Base-by-base conservation (phyloP, 2,329 filamentous ascomycete genomes). In the Pseudogymnoascus sp. region DNA sequence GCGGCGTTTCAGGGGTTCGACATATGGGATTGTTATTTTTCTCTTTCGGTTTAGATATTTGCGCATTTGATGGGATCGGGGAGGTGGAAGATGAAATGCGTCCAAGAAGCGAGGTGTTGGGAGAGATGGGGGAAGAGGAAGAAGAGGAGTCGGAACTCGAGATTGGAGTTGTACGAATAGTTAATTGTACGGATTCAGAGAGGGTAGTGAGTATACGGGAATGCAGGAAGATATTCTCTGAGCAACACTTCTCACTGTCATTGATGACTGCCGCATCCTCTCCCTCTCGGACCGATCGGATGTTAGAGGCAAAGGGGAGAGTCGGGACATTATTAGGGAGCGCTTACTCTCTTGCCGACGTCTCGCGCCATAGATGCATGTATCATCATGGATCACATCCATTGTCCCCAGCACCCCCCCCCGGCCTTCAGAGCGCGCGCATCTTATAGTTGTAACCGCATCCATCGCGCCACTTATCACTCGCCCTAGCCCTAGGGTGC, bases 21-120 rank as follows among this genome's bases (percentile, higher is more conserved):
- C 49, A 55, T 19, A 52, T 55, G 49, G 49, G 49, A 55, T 55
- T 35, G 49, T 21, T 55, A 55, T 33, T 55, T 55, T 55, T 35
- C 49, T 35, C 29, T 21, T 55, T 21, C 49, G 29, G 49, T 35
- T 33, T 55, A 55, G 49, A 55, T 55, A 35, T 55, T 55, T 55
- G 49, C 29, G 49, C 49, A 55, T 35, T 35, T 55, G 49, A 35
- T 55, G 11, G 49, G 6, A 19, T n/a, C n/a, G 8, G 26, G n/a
- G 26, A 19, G n/a, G n/a, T 14, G 26, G 45, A 12, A 16, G 29
- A 55, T 55, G n/a, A 26, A 55, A 14, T 14, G 16, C 49, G 33
- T 33, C 29, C 33, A 33, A 19, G 49, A 55, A 55, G 49, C 49
- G 26, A 35, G 10, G 29, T 55, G n/a, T 33, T 55, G n/a, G 10